Evolutionary conservation across 2,329 filamentous ascomycete species (phyloP).

Genomic region (Xylaria hypoxylon): DNA sequence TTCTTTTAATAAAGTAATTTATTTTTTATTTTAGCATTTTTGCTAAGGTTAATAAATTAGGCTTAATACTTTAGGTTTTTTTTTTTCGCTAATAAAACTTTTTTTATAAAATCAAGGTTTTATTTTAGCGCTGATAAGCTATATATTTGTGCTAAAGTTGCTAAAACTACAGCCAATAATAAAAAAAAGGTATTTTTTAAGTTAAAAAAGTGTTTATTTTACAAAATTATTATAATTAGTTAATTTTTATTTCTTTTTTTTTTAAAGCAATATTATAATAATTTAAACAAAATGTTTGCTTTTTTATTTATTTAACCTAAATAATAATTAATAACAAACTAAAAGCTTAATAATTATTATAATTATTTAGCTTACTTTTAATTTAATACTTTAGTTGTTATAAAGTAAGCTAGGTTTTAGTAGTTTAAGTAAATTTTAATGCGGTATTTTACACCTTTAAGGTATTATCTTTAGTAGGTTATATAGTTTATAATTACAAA

Average conservation of each 20-base stretch:
- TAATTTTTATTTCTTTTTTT: constrained; percentile 4
- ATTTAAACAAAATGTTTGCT: neutral
- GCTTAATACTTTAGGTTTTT: neutral
- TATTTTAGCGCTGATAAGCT: neutral
- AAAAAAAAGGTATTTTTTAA: neutral
- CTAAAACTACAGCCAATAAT: neutral
- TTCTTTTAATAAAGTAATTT: neutral
- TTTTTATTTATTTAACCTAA: neutral
- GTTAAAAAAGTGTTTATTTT: constrained; percentile 7
- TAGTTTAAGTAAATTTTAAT: neutral
- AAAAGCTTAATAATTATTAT: neutral
- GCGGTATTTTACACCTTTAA: neutral
- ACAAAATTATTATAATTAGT: neutral
- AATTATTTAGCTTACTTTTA: neutral
- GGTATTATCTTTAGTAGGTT: neutral
- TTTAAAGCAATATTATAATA: constrained; percentile 7
- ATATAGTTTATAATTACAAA: too few relatives aligned
- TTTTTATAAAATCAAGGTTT: neutral
- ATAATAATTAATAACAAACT: constrained; percentile 4
- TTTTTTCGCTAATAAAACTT: neutral
- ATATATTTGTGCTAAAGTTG: neutral
- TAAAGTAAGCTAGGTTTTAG: neutral
- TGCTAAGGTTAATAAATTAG: neutral
- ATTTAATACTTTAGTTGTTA: neutral
- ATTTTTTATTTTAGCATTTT: neutral